A percentile compares a stretch with the other conserved stretches of the same genome.
These are phyloP conservation scores for Globisporangium cylindrosporum DNA, from an alignment of 352 stramenopile genomes.

Conservation along the genomic window DNA sequence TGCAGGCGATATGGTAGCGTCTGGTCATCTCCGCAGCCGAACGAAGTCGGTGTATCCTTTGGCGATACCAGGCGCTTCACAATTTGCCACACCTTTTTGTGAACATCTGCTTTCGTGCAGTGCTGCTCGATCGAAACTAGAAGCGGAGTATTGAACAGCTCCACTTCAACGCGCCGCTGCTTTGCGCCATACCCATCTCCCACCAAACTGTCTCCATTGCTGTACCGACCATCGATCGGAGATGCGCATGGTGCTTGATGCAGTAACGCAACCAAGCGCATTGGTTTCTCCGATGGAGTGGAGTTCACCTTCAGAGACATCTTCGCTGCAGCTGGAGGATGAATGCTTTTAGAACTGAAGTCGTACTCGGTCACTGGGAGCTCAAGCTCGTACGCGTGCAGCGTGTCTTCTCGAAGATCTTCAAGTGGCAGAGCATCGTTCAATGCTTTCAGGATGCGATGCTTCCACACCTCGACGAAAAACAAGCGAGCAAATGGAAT, in stretches of 20 bases:
- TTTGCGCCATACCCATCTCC: conserved; percentile 41
- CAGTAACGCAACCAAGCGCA: conserved; percentile 67
- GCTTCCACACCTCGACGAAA: conserved; percentile 71
- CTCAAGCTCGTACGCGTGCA: conserved; percentile 91
- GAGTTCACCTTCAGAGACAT: conserved; percentile 20
- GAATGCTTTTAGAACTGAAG: conserved; percentile 61
- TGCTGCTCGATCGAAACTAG: conserved; percentile 61
- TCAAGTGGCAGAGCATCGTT: conserved; percentile 42
- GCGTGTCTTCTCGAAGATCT: conserved; percentile 40
- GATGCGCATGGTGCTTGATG: conserved; percentile 66
- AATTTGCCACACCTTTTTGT: conserved; percentile 77
- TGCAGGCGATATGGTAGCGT: conserved; percentile 67
- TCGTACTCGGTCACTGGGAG: conserved; percentile 57
- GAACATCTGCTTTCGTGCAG: conserved; percentile 66
- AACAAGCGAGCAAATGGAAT: conserved; percentile 52
- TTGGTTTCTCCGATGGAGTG: conserved; percentile 29
- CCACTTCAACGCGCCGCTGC: conserved; percentile 66
- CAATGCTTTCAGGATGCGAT: conserved; percentile 62
- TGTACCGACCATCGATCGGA: conserved; percentile 39
- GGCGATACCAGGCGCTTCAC: conserved; percentile 69
- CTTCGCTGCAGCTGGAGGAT: conserved; percentile 26
- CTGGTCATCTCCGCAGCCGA: conserved; percentile 34
- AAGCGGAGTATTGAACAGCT: conserved; percentile 76
- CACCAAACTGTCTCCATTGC: conserved; percentile 26
- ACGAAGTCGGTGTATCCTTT: conserved; percentile 21